Base-by-base conservation (phyloP, 192 early-diverging fungal genomes). In the Coemansia sp. region DNA sequence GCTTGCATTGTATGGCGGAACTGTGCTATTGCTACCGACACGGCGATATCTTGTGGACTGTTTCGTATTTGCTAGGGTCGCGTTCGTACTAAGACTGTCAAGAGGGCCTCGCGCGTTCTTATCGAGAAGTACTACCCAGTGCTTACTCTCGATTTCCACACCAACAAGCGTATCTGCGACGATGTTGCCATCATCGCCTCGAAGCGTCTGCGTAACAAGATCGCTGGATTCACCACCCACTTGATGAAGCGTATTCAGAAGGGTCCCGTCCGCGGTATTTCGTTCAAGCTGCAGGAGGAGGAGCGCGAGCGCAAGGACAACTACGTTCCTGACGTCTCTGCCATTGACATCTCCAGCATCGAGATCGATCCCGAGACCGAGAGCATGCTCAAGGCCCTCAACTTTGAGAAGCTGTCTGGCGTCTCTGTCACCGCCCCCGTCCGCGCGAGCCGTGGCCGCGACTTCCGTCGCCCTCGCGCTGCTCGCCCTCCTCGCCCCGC, bases 101-200 rank as follows among this genome's bases (percentile, higher is more conserved):
- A 99, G 93, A 98, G 94, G 92, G 98, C 96, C 76, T 97, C 98
- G 78, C 90, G 96, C 80, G 95, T 98, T 84, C 88, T 99, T 83
- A 99, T 99, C 84, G 98, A 99, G 88, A 99, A 99, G 91, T 99
- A 99, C 92, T 99, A 99, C 87, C 96, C 98, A 65, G 87, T 94
- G 76, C 92, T 99, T 68, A 98, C 96, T 70, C 86, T 95, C 59
- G 98, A 99, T 79, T 99, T 99, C 91, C 95, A 99, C 86, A 96
- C 94, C 89, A 99, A 99, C 94, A 99, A 99, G 95, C 94, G 93
- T 85, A 96, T 98, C 78, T 86, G 86, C 71, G 91, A 93, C 84
- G 96, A 98, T 86, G 96, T 98, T 64, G 95, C 98, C 74, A 94
- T 98, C 82, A 97, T 99, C 73, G 84, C 94, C 68, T 92, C 94